phyloP scores from a whole-genome alignment of 352 stramenopile genomes.

The Phytophthora sojae region DNA sequence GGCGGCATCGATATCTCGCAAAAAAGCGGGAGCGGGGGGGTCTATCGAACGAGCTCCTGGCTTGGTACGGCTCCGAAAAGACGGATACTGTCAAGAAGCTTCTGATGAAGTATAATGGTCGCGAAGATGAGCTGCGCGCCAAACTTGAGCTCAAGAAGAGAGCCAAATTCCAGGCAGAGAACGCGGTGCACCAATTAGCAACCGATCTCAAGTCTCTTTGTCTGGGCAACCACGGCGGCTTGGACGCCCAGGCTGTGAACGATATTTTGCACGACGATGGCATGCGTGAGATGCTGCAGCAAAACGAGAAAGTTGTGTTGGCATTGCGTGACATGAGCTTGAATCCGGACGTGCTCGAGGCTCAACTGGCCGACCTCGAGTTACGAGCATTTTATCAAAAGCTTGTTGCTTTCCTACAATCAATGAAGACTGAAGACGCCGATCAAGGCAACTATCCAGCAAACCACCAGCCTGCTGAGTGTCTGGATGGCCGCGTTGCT shows the following conservation, averaged over 20 bases:
- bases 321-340: slow-evolving; percentile 77
- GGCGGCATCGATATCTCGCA: slow-evolving; percentile 31
- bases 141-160: slow-evolving; percentile 48
- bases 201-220: slow-evolving; percentile 55
- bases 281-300: slow-evolving; percentile 50
- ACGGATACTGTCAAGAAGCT: slow-evolving; percentile 45
- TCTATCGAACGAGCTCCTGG: slow-evolving; percentile 48
- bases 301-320: slow-evolving; percentile 54
- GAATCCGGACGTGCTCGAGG: slow-evolving; percentile 54
- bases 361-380: slow-evolving; percentile 51
- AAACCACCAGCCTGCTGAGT: not conserved
- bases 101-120: slow-evolving; percentile 49
- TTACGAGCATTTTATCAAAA: slow-evolving; percentile 67
- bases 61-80: slow-evolving; percentile 46
- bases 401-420: slow-evolving; percentile 50
- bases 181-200: slow-evolving; percentile 35
- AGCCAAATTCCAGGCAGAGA: slow-evolving; percentile 30
- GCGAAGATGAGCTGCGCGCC: slow-evolving; percentile 48
- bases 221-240: slow-evolving; percentile 37
- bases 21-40: slow-evolving; percentile 41
- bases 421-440: slow-evolving; percentile 19
- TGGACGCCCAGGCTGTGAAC: slow-evolving; percentile 54
- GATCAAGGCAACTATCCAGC: not conserved
- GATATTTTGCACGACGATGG: slow-evolving; percentile 54
- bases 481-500: slow-evolving; percentile 54